Percentiles rank a stretch among this genome's conserved stretches.
Conservation (phyloP, 2,329 filamentous ascomycete genomes). For the Diplodia mutila region DNA sequence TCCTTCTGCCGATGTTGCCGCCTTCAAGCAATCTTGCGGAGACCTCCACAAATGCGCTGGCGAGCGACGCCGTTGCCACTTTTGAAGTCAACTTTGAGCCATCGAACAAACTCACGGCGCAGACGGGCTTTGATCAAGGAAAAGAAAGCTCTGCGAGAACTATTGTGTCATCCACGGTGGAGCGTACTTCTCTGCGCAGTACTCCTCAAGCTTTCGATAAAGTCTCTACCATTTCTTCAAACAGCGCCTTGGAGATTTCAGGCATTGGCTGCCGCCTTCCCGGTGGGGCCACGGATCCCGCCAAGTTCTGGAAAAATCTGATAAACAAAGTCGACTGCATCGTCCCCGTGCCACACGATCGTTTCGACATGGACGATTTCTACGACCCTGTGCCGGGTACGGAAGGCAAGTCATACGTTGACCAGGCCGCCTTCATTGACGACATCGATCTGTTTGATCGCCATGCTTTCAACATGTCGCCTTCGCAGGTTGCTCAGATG, state of each 20-base stretch:
- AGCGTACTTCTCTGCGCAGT: too few relatives aligned
- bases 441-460: conserved; percentile 28
- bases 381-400: conserved; percentile 34
- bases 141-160: too few relatives aligned
- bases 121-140: too few relatives aligned
- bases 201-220: too few relatives aligned
- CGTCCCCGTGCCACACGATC: conserved; percentile 18
- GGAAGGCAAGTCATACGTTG: conserved; percentile 30
- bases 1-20: too few relatives aligned
- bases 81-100: too few relatives aligned
- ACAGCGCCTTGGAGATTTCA: neutral
- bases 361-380: conserved; percentile 7
- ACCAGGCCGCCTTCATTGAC: conserved; percentile 27
- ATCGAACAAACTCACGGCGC: too few relatives aligned
- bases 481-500: conserved; percentile 26
- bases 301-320: neutral
- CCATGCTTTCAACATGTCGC: conserved; percentile 29
- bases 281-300: neutral
- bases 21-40: too few relatives aligned
- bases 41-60: too few relatives aligned
- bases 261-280: neutral
- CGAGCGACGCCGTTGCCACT: too few relatives aligned
- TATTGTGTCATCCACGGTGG: too few relatives aligned
- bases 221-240: too few relatives aligned
- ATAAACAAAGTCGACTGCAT: neutral